A percentile compares a stretch with the other conserved stretches of the same genome.
Conservation (phyloP, 768 basidiomycete species). For the Macrolepiota fuliginosa region DNA sequence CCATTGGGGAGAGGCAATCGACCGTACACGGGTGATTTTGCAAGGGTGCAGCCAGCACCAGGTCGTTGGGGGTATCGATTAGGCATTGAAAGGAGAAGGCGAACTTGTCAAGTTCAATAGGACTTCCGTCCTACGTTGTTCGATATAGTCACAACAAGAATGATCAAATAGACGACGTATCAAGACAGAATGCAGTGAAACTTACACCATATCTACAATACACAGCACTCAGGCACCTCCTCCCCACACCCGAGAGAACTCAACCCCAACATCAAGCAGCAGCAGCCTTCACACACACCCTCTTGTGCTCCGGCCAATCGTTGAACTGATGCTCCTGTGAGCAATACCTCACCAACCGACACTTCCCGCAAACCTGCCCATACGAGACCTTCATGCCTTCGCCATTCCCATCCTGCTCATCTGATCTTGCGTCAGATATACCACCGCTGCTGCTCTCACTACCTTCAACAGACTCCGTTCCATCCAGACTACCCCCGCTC, state of each 20-base stretch:
- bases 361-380: constrained; percentile 73
- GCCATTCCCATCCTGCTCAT: constrained; percentile 12
- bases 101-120: too few relatives aligned
- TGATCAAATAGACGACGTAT: too few relatives aligned
- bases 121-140: too few relatives aligned
- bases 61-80: too few relatives aligned
- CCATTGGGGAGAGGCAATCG: too few relatives aligned
- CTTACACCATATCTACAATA: not conserved
- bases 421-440: constrained; percentile 26
- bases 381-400: constrained; percentile 22
- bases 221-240: not conserved
- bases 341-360: constrained; percentile 77
- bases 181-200: not conserved
- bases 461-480: not conserved
- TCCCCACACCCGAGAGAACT: not conserved
- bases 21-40: too few relatives aligned
- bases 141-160: too few relatives aligned
- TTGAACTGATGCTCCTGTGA: constrained; percentile 70
- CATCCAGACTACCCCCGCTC: constrained; percentile 2
- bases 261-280: not conserved
- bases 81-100: too few relatives aligned
- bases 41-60: too few relatives aligned
- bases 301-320: constrained; percentile 77
- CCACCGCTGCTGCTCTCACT: constrained; percentile 20
- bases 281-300: constrained; percentile 47